Percentiles rank a stretch among this genome's conserved stretches.
Conservation (phyloP, 176 grass and related monocot species). For the Tillandsia fasciculata region DNA sequence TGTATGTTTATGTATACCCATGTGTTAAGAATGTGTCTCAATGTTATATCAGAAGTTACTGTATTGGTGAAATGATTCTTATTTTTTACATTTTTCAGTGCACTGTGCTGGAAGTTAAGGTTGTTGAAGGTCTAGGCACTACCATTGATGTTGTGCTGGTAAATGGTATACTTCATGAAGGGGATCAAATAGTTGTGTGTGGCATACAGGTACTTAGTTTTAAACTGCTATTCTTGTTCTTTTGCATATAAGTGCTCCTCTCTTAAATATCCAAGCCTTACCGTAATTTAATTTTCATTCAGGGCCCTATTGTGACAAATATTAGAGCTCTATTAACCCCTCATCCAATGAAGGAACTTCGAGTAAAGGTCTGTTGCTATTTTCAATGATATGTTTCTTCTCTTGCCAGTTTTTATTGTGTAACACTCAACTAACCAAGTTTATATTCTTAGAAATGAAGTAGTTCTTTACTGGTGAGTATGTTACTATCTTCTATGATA, state of each 20-base stretch:
- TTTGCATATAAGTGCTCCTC: neutral
- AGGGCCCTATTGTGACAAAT: slow-evolving; percentile 80
- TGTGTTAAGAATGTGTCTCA: neutral
- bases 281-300: slow-evolving; percentile 10
- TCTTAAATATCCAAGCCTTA: slow-evolving; percentile 15
- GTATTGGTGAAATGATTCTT: slow-evolving; percentile 8
- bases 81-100: slow-evolving; percentile 44
- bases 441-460: neutral
- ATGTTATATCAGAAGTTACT: neutral
- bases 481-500: too few relatives aligned
- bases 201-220: slow-evolving; percentile 63
- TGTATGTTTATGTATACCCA: neutral
- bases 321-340: slow-evolving; percentile 83
- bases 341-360: slow-evolving; percentile 91
- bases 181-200: slow-evolving; percentile 90
- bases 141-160: slow-evolving; percentile 89
- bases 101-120: slow-evolving; percentile 94
- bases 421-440: neutral
- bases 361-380: slow-evolving; percentile 59
- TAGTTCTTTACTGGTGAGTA: neutral
- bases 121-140: slow-evolving; percentile 83
- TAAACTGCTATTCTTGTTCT: slow-evolving; percentile 6
- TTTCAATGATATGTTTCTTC: slow-evolving; percentile 13
- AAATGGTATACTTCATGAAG: slow-evolving; percentile 79
- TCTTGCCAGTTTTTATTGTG: neutral